Percentiles rank a stretch among this genome's conserved stretches.
phyloP scores from a whole-genome alignment of 2,329 filamentous ascomycete genomes.

The Huntiella moniliformis region DNA sequence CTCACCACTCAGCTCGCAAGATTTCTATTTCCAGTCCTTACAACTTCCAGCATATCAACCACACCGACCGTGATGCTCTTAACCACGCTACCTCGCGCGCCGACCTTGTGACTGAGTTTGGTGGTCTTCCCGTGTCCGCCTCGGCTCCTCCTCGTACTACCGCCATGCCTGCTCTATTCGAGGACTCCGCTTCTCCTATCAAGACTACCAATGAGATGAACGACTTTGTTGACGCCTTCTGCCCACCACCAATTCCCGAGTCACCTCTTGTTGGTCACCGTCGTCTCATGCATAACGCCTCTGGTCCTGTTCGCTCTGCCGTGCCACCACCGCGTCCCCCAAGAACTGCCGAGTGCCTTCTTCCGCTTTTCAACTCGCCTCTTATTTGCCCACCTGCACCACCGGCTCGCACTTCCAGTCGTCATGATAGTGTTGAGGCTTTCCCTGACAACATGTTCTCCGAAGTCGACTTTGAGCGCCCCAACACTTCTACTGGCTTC shows the following conservation, averaged over 20 bases:
- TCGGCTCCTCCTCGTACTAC: conserved; percentile 10
- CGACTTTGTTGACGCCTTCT: conserved; percentile 10
- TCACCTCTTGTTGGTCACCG: conserved; percentile 16
- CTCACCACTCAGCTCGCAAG: conserved; percentile 12
- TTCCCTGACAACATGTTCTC: conserved; percentile 12
- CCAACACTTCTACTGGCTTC: conserved; percentile 25
- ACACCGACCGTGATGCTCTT: conserved; percentile 33
- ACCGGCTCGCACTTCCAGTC: conserved; percentile 37
- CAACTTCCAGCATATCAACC: conserved; percentile 47
- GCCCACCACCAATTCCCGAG: conserved; percentile 4
- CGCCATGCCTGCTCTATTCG: conserved; percentile 7
- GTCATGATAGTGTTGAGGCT: conserved; percentile 27
- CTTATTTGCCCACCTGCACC: conserved; percentile 22
- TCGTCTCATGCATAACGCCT: conserved; percentile 24
- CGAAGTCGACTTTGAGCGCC: conserved; percentile 24
- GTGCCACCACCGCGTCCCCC: conserved; percentile 27
- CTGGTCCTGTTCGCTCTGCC: conserved; percentile 29
- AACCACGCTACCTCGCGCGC: conserved; percentile 23
- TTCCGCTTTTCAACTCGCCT: conserved; percentile 9
- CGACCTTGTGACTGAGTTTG: conserved; percentile 26
- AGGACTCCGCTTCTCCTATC: conserved; percentile 13
- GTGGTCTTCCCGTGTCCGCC: background rate
- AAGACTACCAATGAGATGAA: conserved; percentile 12
- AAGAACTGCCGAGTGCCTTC: conserved; percentile 22
- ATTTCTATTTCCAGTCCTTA: conserved; percentile 43